Base-by-base conservation (phyloP, 257 asterid species). In the Paraleonurus japonicus region DNA sequence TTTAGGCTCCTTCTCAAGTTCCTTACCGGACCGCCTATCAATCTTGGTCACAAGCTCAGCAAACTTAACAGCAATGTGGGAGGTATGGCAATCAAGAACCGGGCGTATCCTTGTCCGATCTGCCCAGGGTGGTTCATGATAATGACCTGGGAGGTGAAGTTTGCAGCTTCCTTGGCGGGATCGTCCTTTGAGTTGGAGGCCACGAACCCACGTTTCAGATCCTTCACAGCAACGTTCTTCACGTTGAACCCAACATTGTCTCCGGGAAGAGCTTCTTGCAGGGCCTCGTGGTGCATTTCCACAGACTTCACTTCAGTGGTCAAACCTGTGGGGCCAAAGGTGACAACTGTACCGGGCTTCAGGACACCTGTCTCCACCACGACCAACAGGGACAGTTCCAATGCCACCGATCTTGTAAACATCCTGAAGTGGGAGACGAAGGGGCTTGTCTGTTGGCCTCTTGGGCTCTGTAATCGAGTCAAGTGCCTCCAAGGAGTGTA, bases 11-110 rank as follows among this genome's bases (percentile, higher is more conserved):
- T 82, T 85, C 89, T 88, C 95, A 0, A 85, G 71, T 72, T 88
- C 95, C 86, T 88, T 88, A 9, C 95, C 95, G 28, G 95, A 86
- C 30, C 95, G 84, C 39, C 95, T 79, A 79, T 88, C 95, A 19
- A 88, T 88, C 91, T 88, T 85, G 79, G 95, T 88, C 74, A 85
- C 65, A 1, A 88, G 66, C 47, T 88, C 95, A 4, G 81, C 78
- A 71, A 83, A 87, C 83, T 85, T 87, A 1, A 87, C 92, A 41
- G 89, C 92, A 75, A 86, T 82, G 66, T 86, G 88, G 65, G 86
- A 84, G 2, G 92, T 86, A 76, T 86, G 92, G 65, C 92, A 86
- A 32, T 85, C 88, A 0, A 85, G 88, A 9, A 85, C 88, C 0
- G 90, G 12, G 90, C 87, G 66, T 85, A 85, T 17, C 90, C 90